These are phyloP conservation scores for Pulveroboletus sp. DNA, from an alignment of 768 basidiomycete genomes.

Conservation along the genomic window DNA sequence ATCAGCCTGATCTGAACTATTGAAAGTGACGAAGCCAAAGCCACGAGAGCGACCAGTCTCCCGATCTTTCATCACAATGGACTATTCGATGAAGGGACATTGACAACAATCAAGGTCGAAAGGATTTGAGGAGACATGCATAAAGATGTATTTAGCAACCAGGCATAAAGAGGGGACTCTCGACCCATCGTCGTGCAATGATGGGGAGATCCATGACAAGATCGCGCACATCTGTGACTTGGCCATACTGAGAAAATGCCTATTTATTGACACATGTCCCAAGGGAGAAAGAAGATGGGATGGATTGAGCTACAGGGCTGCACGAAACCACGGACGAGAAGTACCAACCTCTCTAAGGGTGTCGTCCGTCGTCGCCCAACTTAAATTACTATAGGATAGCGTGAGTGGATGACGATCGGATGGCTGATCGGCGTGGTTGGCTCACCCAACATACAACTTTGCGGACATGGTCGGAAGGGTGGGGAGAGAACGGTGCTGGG, in stretches of 20 bases:
- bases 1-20: conserved; percentile 35
- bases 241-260: conserved; percentile 44
- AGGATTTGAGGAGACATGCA: conserved; percentile 21
- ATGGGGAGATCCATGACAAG: conserved; percentile 28
- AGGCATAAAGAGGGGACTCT: conserved; percentile 20
- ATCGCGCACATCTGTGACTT: conserved; percentile 50
- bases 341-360: conserved; percentile 23
- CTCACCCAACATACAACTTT: conserved; percentile 34
- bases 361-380: conserved; percentile 33
- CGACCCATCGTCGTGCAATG: conserved; percentile 31
- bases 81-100: conserved; percentile 16
- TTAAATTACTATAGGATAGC: conserved; percentile 26
- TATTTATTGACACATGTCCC: conserved; percentile 15
- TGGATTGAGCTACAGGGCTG: conserved; percentile 4
- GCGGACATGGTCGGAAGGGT: conserved; percentile 25
- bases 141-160: conserved; percentile 26
- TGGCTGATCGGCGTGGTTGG: neutral
- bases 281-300: conserved; percentile 2
- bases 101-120: conserved; percentile 4
- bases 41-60: conserved; percentile 58
- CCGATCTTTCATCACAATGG: conserved; percentile 45
- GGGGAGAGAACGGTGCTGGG: conserved; percentile 12
- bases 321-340: neutral
- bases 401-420: neutral
- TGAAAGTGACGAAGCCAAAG: conserved; percentile 53